phyloP scores from a whole-genome alignment of 352 stramenopile species.

The Pythium apleroticum region DNA sequence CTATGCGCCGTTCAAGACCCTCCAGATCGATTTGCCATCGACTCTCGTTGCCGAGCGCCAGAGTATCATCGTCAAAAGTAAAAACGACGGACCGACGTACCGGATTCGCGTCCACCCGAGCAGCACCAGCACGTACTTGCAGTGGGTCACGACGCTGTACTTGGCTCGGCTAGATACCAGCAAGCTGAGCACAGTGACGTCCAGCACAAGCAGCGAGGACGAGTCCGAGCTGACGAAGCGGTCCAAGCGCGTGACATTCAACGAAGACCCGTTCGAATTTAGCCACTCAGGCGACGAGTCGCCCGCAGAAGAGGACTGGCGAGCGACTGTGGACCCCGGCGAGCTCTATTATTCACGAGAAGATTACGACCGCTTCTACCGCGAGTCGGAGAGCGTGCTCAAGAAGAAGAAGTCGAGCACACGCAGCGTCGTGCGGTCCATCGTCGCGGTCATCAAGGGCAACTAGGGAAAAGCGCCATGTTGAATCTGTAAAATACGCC shows the following conservation, averaged over 20 bases:
- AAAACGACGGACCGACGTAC: slow-evolving; percentile 1
- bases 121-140: slow-evolving; percentile 16
- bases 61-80: slow-evolving; percentile 15
- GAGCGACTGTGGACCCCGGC: slow-evolving; percentile 6
- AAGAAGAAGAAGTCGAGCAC: slow-evolving; percentile 2
- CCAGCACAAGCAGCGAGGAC: neutral
- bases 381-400: neutral
- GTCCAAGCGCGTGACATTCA: slow-evolving; percentile 26
- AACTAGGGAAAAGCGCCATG: slow-evolving; percentile 4
- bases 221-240: slow-evolving; percentile 2
- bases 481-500: neutral
- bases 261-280: slow-evolving; percentile 14
- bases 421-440: neutral
- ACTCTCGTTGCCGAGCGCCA: slow-evolving; percentile 11
- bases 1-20: slow-evolving; percentile 5
- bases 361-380: slow-evolving; percentile 16
- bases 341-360: slow-evolving; percentile 21
- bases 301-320: neutral
- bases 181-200: neutral
- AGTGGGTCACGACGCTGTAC: slow-evolving; percentile 31
- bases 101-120: slow-evolving; percentile 16
- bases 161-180: slow-evolving; percentile 17
- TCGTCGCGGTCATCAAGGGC: slow-evolving; percentile 13
- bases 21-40: slow-evolving; percentile 21
- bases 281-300: neutral